These are phyloP conservation scores for Clonostachys rhizophaga DNA, from an alignment of 2,329 filamentous ascomycete genomes.

Conservation along the genomic window DNA sequence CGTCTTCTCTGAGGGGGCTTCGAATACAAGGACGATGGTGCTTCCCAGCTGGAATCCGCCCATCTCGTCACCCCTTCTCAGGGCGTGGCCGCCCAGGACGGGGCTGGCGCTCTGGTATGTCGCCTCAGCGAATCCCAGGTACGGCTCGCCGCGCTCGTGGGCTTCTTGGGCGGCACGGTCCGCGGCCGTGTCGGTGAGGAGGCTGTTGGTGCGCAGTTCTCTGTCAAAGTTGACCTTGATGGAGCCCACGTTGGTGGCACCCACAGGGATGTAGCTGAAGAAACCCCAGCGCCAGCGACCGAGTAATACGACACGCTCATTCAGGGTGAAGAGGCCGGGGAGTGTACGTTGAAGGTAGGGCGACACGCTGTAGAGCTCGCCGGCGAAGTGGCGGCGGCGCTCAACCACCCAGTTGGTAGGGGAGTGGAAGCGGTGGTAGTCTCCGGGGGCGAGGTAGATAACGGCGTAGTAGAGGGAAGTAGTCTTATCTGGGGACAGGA, in stretches of 20 bases:
- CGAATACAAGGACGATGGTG: conserved; percentile 93
- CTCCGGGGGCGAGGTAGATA: conserved; percentile 92
- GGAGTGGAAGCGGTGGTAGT: conserved; percentile 98
- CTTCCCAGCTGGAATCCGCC: conserved; percentile 95
- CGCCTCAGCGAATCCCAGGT: conserved; percentile 89
- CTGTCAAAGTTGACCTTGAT: conserved; percentile 97
- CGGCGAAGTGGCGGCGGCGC: conserved; percentile 91
- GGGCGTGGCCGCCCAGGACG: conserved; percentile 76
- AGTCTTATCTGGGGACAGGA: conserved; percentile 55
- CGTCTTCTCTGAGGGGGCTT: conserved; percentile 67
- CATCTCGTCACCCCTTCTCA: conserved; percentile 92
- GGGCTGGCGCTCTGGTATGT: conserved; percentile 76
- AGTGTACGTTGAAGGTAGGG: conserved; percentile 91
- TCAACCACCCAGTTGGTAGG: conserved; percentile 95
- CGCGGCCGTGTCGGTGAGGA: conserved; percentile 88
- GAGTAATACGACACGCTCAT: conserved; percentile 90
- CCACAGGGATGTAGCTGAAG: conserved; percentile 93
- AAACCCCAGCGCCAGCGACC: conserved; percentile 96
- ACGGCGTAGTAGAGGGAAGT: conserved; percentile 89
- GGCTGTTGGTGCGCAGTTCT: conserved; percentile 87
- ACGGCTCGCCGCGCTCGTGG: conserved; percentile 69
- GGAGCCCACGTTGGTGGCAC: conserved; percentile 94
- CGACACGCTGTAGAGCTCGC: conserved; percentile 91
- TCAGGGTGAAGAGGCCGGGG: conserved; percentile 91
- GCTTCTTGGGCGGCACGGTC: conserved; percentile 82